Conservation (phyloP, 345 rosid genomes). For the Murraya koenigii region DNA sequence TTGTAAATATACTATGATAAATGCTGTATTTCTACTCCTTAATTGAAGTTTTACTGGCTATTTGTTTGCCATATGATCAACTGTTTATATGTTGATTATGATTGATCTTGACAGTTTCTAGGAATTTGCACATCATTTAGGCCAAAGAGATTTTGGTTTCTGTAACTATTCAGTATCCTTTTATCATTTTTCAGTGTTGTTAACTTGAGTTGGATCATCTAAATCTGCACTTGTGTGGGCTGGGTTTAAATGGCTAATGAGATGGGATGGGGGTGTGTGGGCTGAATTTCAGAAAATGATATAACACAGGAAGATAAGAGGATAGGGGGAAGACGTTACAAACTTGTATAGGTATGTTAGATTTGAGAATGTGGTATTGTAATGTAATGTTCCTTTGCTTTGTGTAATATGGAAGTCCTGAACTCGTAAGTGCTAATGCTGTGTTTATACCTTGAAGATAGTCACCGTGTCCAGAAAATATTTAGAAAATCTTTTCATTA, state of each 20-base stretch:
- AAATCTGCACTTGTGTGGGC: neutral
- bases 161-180: neutral
- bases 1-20: neutral
- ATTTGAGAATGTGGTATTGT: neutral
- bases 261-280: neutral
- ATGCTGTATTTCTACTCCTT: neutral
- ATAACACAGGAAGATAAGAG: neutral
- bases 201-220: neutral
- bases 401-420: neutral
- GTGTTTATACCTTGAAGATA: neutral
- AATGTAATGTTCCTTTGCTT: neutral
- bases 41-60: neutral
- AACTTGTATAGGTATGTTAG: neutral
- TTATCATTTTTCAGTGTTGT: neutral
- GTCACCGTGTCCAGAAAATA: neutral
- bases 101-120: neutral
- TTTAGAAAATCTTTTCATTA: too few relatives aligned
- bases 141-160: neutral
- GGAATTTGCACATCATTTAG: neutral
- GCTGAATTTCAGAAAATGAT: too few relatives aligned
- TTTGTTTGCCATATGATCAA: neutral
- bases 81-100: neutral
- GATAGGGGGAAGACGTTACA: neutral
- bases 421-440: neutral
- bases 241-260: too few relatives aligned